Base-by-base conservation (phyloP, 108 stramenopile genomes). In the Nannochloropsis salina region DNA sequence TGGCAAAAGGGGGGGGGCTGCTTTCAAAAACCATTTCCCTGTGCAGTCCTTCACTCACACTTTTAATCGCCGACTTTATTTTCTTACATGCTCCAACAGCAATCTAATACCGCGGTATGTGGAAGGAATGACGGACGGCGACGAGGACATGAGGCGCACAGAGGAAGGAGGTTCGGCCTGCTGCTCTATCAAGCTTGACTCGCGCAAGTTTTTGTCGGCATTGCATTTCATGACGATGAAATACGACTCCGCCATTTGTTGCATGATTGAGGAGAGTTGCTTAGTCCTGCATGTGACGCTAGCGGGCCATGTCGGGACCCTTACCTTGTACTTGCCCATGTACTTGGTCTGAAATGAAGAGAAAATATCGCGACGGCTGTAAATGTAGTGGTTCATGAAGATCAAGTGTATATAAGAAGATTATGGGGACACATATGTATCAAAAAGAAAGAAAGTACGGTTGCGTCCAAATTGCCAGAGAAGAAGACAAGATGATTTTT, bases 181-280 rank as follows among this genome's bases (percentile, higher is more conserved):
- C 61, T 74, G 61, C n/a, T 74, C 61, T n/a, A 74, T 74, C 61
- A 74, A 74, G 61, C 61, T 74, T 15, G 61, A 74, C 61, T n/a
- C 61, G n/a, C 61, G 61, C 61, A 74, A n/a, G 61, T 8, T 74
- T 15, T n/a, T 74, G 61, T 15, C 61, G 61, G 61, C 61, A 15
- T 74, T 74, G 61, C 8, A 74, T 8, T 74, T 74, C 61, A 4
- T 74, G 61, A n/a, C 20, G 61, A 74, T 74, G 2, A 74, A 74
- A n/a, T 74, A 74, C 61, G 61, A 74, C 20, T 4, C 61, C n/a
- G 61, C 61, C 4, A 15, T 74, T n/a, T 74, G 61, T 8, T 74
- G 61, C n/a, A 15, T 74, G 61, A 74, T 74, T 6, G 61, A 74
- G 61, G 61, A 15, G 1, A 74, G 61, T 74, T 74, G 61, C 61